phyloP scores from a whole-genome alignment of 2,329 filamentous ascomycete genomes.

The Aspergillus caelatus region DNA sequence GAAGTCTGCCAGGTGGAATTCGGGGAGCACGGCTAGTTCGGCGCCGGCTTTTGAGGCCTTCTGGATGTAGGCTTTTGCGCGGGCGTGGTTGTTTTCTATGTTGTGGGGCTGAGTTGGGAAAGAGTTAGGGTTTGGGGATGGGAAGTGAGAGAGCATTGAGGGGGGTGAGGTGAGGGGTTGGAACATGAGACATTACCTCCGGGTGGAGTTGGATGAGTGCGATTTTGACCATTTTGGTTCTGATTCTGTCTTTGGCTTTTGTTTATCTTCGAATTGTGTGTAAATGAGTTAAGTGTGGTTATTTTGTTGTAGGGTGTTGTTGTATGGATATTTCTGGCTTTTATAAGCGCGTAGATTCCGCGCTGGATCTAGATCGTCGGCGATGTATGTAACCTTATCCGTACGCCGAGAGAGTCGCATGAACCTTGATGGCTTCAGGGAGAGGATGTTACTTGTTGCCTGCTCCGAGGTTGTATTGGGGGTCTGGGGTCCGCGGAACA shows the following conservation, averaged over 20 bases:
- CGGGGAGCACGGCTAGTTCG: slow-evolving; percentile 61
- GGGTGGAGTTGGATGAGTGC: not conserved
- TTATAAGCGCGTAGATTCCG: not conserved
- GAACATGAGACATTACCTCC: not conserved
- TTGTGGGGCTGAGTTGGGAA: not conserved
- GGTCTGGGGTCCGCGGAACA: not conserved
- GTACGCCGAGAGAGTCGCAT: not conserved
- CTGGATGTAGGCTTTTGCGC: slow-evolving; percentile 43
- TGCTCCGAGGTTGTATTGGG: not conserved
- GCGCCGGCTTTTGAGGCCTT: slow-evolving; percentile 50
- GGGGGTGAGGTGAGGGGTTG: too few relatives aligned
- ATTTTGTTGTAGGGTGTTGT: not conserved
- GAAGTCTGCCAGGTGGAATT: slow-evolving; percentile 56
- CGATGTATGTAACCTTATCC: not conserved
- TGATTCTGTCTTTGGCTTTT: not conserved
- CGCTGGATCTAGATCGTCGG: not conserved
- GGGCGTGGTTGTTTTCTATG: not conserved
- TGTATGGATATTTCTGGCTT: not conserved
- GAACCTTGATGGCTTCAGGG: not conserved
- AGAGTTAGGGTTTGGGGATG: not conserved
- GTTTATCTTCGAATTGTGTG: not conserved
- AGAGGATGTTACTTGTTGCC: not conserved
- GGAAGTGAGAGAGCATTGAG: too few relatives aligned
- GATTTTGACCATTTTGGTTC: not conserved
- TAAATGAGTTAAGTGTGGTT: not conserved